phyloP scores from a whole-genome alignment of 345 rosid genomes.

The Salix brachista region DNA sequence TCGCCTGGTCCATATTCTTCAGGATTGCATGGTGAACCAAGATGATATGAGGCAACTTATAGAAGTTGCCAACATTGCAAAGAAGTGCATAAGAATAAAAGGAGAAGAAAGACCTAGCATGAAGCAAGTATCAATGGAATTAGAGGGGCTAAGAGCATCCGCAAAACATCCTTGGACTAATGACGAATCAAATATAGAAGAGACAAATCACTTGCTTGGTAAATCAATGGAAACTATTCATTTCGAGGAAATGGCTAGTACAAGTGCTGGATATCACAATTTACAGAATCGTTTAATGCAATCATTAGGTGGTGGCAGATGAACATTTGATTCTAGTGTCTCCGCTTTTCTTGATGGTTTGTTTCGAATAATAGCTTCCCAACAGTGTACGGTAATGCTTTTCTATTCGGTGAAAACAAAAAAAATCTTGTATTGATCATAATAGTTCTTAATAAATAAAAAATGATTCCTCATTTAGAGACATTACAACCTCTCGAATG shows the following conservation, averaged over 20 bases:
- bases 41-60: background rate
- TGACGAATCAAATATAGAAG: constrained; percentile 10
- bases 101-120: constrained; percentile 5
- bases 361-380: no score
- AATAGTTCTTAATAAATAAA: no score
- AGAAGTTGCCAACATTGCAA: background rate
- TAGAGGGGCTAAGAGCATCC: background rate
- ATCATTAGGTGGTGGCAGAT: background rate
- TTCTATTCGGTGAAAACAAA: no score
- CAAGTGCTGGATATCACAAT: constrained; percentile 12
- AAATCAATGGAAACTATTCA: background rate
- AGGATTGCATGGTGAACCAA: background rate
- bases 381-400: no score
- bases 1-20: background rate
- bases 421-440: no score
- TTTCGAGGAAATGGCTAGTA: background rate
- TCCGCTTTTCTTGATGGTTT: no score
- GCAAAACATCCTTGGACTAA: no score
- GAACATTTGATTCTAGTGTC: no score
- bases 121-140: background rate
- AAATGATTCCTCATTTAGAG: no score
- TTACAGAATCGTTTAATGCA: constrained; percentile 4
- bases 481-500: no score
- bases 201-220: constrained; percentile 17
- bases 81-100: background rate